Conservation (phyloP, 2,329 filamentous ascomycete species). For the Colletotrichum zoysiae region DNA sequence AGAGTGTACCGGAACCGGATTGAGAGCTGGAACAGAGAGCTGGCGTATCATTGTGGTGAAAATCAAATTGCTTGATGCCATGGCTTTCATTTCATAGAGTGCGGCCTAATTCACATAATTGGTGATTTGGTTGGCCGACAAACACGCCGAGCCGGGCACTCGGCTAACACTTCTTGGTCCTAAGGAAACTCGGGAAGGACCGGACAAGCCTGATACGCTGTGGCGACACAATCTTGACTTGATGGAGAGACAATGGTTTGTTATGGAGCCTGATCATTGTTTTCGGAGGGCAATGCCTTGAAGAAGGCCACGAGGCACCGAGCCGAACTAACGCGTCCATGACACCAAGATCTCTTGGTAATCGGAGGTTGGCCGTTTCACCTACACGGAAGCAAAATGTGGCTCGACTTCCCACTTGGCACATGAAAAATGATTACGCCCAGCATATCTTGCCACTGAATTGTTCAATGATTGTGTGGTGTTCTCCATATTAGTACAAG, state of each 20-base stretch:
- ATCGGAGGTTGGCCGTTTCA: slow-evolving; percentile 28
- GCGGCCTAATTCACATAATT: too few relatives aligned
- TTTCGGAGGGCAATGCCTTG: too few relatives aligned
- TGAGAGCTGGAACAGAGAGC: background rate
- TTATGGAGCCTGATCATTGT: too few relatives aligned
- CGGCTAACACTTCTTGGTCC: slow-evolving; percentile 15
- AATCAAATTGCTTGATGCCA: slow-evolving; percentile 10
- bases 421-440: slow-evolving; percentile 13
- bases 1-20: background rate
- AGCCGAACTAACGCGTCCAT: slow-evolving; percentile 27
- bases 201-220: background rate
- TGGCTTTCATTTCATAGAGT: background rate
- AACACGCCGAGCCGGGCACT: background rate
- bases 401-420: slow-evolving; percentile 25
- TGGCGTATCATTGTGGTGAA: background rate
- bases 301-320: too few relatives aligned
- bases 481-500: background rate
- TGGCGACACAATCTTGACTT: too few relatives aligned
- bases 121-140: too few relatives aligned
- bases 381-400: background rate
- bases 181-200: slow-evolving; percentile 5
- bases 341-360: slow-evolving; percentile 29
- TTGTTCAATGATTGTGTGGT: slow-evolving; percentile 10
- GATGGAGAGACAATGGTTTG: too few relatives aligned
- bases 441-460: slow-evolving; percentile 28